Conservation (phyloP, 2,329 filamentous ascomycete genomes). For the Cryphonectria radicalis region DNA sequence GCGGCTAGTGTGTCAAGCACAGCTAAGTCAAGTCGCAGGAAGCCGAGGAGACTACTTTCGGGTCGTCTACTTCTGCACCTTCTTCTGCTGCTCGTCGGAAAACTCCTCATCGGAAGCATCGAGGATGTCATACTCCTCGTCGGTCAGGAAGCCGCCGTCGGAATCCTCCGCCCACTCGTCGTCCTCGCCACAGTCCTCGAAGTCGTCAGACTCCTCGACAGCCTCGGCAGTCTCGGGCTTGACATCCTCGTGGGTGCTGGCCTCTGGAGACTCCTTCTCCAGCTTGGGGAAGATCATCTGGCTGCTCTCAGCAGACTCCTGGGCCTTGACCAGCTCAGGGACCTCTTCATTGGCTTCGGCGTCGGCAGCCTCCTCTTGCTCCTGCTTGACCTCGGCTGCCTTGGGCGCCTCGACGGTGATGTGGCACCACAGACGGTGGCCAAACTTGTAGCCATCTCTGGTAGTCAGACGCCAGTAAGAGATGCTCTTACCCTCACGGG, state of each 20-base stretch:
- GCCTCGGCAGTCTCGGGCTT: slow-evolving; percentile 60
- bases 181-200: slow-evolving; percentile 55
- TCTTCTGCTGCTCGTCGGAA: slow-evolving; percentile 58
- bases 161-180: slow-evolving; percentile 67
- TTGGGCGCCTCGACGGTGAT: slow-evolving; percentile 66
- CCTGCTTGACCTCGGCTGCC: slow-evolving; percentile 33
- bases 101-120: slow-evolving; percentile 93
- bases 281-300: slow-evolving; percentile 97
- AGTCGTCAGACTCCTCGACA: slow-evolving; percentile 48
- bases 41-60: neutral
- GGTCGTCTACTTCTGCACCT: slow-evolving; percentile 14
- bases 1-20: neutral
- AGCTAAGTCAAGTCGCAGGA: neutral
- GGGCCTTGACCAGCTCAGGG: slow-evolving; percentile 32
- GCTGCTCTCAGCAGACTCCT: slow-evolving; percentile 49
- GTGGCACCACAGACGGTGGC: slow-evolving; percentile 94
- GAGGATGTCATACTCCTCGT: slow-evolving; percentile 97
- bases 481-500: slow-evolving; percentile 76
- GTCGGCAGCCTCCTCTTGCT: neutral
- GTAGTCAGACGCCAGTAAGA: slow-evolving; percentile 97
- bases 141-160: slow-evolving; percentile 83
- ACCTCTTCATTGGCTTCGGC: slow-evolving; percentile 34
- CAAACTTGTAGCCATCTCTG: slow-evolving; percentile 79
- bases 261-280: slow-evolving; percentile 86
- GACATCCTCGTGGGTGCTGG: slow-evolving; percentile 72